These are phyloP conservation scores for Fraxinus sp. DNA, from an alignment of 305 asterid genomes.

Conservation along the genomic window DNA sequence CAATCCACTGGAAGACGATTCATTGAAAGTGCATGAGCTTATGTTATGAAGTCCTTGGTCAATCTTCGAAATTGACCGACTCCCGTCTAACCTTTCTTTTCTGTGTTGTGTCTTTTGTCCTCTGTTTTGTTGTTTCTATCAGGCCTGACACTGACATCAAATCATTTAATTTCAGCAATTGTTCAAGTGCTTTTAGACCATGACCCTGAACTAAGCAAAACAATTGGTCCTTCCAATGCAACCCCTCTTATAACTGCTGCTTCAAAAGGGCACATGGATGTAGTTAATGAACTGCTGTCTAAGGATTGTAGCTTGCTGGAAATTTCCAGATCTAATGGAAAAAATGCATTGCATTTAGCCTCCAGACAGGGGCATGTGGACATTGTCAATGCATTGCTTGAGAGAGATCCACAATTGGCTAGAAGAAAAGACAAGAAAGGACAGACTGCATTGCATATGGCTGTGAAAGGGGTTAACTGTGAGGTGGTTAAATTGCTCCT, in stretches of 20 bases:
- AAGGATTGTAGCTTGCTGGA: conserved; percentile 57
- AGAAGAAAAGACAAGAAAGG: conserved; percentile 58
- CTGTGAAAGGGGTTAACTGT: conserved; percentile 55
- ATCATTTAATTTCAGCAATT: conserved; percentile 34
- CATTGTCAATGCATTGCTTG: conserved; percentile 49
- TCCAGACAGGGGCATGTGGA: conserved; percentile 60
- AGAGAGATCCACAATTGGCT: conserved; percentile 55
- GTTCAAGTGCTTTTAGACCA: conserved; percentile 57
- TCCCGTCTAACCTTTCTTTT: not conserved
- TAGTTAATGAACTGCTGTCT: conserved; percentile 55
- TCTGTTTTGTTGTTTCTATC: not conserved
- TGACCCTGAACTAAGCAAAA: conserved; percentile 45
- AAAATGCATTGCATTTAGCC: conserved; percentile 60
- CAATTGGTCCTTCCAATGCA: conserved; percentile 57
- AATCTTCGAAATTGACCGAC: not conserved
- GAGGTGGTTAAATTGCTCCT: conserved; percentile 57
- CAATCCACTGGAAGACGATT: not conserved
- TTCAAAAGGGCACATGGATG: conserved; percentile 53
- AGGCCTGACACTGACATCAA: conserved; percentile 13
- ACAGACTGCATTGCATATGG: conserved; percentile 70
- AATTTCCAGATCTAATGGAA: conserved; percentile 55
- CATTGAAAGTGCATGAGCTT: not conserved
- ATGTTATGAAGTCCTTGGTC: not conserved
- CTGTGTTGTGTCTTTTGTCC: not conserved
- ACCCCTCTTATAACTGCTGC: conserved; percentile 68